Evolutionary conservation across 2,329 filamentous ascomycete species (phyloP), one percentile per base, ranked within the genome.

Genomic region (Neurospora sp.): DNA sequence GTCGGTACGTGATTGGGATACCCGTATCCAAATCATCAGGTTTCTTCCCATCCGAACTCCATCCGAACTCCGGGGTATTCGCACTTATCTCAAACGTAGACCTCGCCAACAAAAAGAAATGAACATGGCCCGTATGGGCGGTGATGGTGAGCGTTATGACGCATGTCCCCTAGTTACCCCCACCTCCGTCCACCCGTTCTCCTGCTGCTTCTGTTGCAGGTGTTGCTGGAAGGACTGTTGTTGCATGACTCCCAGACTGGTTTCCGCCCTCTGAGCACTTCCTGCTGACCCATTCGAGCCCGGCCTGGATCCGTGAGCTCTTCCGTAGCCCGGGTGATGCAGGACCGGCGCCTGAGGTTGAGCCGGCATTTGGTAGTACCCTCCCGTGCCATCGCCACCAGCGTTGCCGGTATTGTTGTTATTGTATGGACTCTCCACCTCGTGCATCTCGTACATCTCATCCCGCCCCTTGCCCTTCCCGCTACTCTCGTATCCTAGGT

Each of bases 381-480:
- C 36, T 38, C 62, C 39, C 6, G 39, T 15, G 40, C 68, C 43
- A 40, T 66, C 65, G 37, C 19, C 17, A 36, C 67, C 67, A 33
- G 43, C 67, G 39, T 67, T 68, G n/a, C 66, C 69, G 28, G 36
- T 69, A 38, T 23, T 73, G 36, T 76, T 78, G 4, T 76, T 79
- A 28, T 77, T 77, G 39, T 74, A 75, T 8, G 74, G 74, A 40
- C 73, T 75, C 66, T 83, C 79, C 0, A 85, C 83, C 69, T 83
- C 79, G 38, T 82, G 79, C 75, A 87, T 77, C 78, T 87, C 85
- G 68, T 85, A 87, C 4, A 79, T 78, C 71, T 85, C 83, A 8
- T 75, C 75, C 1, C 73, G 68, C 8, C 73, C 71, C 73, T 84
- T 85, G 11, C 83, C 82, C 73, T 85, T 84, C 41, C 67, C 66